These are phyloP conservation scores for Beauveria sp. DNA, from an alignment of 2,329 filamentous ascomycete genomes.

Conservation along the genomic window DNA sequence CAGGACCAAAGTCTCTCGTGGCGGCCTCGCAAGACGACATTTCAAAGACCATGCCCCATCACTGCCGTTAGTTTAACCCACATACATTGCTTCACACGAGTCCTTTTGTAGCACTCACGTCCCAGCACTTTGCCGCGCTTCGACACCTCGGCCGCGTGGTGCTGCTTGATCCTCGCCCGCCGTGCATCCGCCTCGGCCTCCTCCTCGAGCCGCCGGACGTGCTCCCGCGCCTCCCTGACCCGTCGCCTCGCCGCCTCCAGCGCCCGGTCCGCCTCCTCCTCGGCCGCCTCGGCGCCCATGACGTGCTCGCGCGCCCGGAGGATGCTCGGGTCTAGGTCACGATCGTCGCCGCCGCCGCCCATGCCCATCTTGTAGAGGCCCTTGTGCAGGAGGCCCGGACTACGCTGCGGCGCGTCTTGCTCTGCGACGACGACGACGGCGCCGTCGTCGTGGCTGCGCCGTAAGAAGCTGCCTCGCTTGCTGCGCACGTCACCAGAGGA, in stretches of 20 bases:
- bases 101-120: constrained; percentile 42
- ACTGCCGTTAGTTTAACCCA: not conserved
- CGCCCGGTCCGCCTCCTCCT: constrained; percentile 58
- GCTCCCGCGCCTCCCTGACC: constrained; percentile 55
- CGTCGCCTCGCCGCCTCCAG: constrained; percentile 48
- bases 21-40: not conserved
- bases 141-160: constrained; percentile 55
- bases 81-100: not conserved
- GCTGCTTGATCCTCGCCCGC: constrained; percentile 59
- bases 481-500: constrained; percentile 8
- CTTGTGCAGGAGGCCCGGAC: constrained; percentile 27
- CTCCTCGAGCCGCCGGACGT: constrained; percentile 54
- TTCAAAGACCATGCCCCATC: constrained; percentile 1
- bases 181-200: constrained; percentile 60
- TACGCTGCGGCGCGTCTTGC: not conserved
- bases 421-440: constrained; percentile 20
- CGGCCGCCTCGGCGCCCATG: constrained; percentile 53
- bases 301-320: constrained; percentile 54
- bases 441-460: constrained; percentile 20
- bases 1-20: not conserved
- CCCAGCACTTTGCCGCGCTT: constrained; percentile 65
- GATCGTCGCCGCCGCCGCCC: constrained; percentile 31
- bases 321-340: constrained; percentile 52
- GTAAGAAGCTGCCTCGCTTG: constrained; percentile 20
- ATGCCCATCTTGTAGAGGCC: constrained; percentile 32